Evolutionary conservation across 495 filamentous ascomycete genomes (phyloP), one percentile per base, ranked within the genome.

Genomic region (Saxispiralis lemnorum): DNA sequence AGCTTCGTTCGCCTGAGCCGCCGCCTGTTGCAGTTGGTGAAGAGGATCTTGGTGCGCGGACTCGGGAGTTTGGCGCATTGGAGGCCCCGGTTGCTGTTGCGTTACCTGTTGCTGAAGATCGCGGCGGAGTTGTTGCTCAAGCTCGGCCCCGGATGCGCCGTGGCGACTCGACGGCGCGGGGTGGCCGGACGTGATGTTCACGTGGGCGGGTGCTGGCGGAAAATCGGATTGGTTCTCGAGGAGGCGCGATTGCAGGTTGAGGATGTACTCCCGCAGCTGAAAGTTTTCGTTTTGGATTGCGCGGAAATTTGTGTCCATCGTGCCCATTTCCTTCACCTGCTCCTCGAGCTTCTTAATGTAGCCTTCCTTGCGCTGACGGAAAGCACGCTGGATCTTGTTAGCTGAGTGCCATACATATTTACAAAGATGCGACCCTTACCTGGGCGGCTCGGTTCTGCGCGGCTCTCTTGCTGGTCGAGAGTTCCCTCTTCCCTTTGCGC

Each of bases 341-440:
- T 87, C 81, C 59, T 96, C 89, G 13, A 97, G 70, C 57, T 87
- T 86, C 66, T 93, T 93, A 59, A 97, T 97, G 59, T 96, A 94
- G 28, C 78, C 81, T 63, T 97, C 89, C 62, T 97, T 97, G 41
- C 89, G 81, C 67, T 95, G 87, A 18, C 89, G 83, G 63, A 97
- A 97, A 16, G 89, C 89, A 51, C 89, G 78, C 89, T 96, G 56
- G 6, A 16, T 44, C 38, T 14, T 57, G 38, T 50, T 35, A 38
- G 38, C 47, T 46, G 21, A 34, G 33, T 44, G 35, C 14, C 45
- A 39, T 28, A 37, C 16, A 24, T 39, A 15, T 3, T 15, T 10
- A 0, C 43, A 35, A 13, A 20, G 14, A 43, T 6, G 16, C 12
- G 12, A 17, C 31, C 65, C 71, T 38, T 72, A 95, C 89, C 78